Evolutionary conservation across 2,329 filamentous ascomycete species (phyloP).

Genomic region (Penicillium sp.): DNA sequence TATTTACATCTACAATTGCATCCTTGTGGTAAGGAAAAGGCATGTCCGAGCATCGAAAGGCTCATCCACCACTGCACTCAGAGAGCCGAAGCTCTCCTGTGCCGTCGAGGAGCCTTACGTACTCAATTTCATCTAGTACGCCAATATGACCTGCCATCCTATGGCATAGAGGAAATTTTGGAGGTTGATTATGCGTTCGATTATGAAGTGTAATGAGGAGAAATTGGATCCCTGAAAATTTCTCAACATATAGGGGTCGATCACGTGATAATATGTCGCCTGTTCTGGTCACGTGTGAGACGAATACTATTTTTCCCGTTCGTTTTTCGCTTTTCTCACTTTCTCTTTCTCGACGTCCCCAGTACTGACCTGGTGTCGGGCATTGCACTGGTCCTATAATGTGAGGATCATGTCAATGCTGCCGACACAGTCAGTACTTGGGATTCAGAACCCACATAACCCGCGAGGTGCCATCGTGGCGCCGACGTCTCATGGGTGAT

Average conservation of each 20-base stretch:
- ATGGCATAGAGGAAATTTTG: slow-evolving; percentile 38
- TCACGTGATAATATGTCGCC: slow-evolving; percentile 11
- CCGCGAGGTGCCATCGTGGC: slow-evolving; percentile 26
- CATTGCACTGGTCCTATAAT: slow-evolving; percentile 11
- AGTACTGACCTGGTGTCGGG: not conserved
- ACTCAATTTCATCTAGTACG: slow-evolving; percentile 44
- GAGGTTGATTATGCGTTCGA: slow-evolving; percentile 52
- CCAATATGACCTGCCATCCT: slow-evolving; percentile 51
- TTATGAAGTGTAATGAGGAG: slow-evolving; percentile 41
- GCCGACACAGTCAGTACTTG: not conserved
- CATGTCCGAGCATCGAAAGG: slow-evolving; percentile 42
- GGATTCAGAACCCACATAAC: slow-evolving; percentile 21
- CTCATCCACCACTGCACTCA: slow-evolving; percentile 35
- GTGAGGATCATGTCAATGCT: slow-evolving; percentile 8
- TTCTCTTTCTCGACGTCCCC: not conserved
- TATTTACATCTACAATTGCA: not conserved
- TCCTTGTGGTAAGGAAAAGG: slow-evolving; percentile 4
- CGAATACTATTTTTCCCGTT: slow-evolving; percentile 2
- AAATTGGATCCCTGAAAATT: slow-evolving; percentile 12
- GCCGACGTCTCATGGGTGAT: slow-evolving; percentile 40
- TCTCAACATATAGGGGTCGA: slow-evolving; percentile 10
- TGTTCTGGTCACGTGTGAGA: slow-evolving; percentile 12
- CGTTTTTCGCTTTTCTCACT: slow-evolving; percentile 1
- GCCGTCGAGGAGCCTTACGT: slow-evolving; percentile 34
- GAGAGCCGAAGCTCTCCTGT: slow-evolving; percentile 27